Evolutionary conservation across 1,139 yeast species (phyloP).

Genomic region (Eremothecium gossypii): DNA sequence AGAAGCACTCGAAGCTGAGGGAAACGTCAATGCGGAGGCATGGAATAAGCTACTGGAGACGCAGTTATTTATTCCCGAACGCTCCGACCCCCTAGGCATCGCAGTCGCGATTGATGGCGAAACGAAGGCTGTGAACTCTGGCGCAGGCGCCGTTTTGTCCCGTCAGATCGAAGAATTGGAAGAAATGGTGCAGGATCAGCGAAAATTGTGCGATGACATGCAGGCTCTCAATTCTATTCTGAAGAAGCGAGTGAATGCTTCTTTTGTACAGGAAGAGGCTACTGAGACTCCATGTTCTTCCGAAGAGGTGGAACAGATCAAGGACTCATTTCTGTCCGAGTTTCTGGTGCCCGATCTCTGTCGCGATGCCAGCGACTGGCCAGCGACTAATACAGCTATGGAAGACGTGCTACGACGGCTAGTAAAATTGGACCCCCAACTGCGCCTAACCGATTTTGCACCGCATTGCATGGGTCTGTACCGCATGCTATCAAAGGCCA

Average conservation of each 20-base stretch:
- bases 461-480: slow-evolving; percentile 9
- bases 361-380: slow-evolving; percentile 6
- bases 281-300: slow-evolving; percentile 6
- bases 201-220: slow-evolving; percentile 11
- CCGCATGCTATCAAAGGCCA: slow-evolving; percentile 10
- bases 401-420: slow-evolving; percentile 9
- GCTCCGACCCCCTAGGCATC: slow-evolving; percentile 28
- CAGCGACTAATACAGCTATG: slow-evolving; percentile 6
- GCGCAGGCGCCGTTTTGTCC: slow-evolving; percentile 9
- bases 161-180: slow-evolving; percentile 9
- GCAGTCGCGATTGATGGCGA: slow-evolving; percentile 14
- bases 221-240: slow-evolving; percentile 5
- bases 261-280: slow-evolving; percentile 4
- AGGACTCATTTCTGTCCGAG: slow-evolving; percentile 10
- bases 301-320: slow-evolving; percentile 2
- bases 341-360: slow-evolving; percentile 11
- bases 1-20: not conserved
- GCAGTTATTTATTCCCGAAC: slow-evolving; percentile 24
- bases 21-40: slow-evolving; percentile 5
- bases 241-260: slow-evolving; percentile 4
- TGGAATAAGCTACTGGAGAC: slow-evolving; percentile 20
- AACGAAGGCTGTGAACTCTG: slow-evolving; percentile 6
- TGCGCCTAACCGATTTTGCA: slow-evolving; percentile 14
- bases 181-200: slow-evolving; percentile 14
- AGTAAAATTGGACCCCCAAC: slow-evolving; percentile 11